Evolutionary conservation across 202 grass and related monocot genomes (phyloP).

Genomic region (Brachypodium distachyon): DNA sequence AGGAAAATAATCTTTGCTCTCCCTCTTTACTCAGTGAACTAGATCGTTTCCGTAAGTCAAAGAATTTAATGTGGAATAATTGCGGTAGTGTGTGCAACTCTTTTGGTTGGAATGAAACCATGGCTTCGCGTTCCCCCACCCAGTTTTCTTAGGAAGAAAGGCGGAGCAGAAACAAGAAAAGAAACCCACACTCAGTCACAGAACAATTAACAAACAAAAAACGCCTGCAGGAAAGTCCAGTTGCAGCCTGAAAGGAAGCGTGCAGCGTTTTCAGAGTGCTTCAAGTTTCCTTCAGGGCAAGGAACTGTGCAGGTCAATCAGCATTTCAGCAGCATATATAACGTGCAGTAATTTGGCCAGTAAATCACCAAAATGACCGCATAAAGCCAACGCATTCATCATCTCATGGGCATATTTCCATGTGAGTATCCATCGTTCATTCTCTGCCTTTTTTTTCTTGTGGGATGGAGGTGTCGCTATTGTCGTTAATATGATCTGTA

Average conservation of each 20-base stretch:
- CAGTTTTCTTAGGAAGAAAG: not conserved
- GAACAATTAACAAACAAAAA: no score
- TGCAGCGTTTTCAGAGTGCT: not conserved
- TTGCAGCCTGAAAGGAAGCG: not conserved
- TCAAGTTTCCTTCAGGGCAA: not conserved
- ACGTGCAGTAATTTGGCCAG: no score
- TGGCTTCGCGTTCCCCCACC: no score
- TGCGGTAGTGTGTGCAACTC: not conserved
- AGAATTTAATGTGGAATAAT: not conserved
- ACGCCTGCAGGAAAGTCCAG: not conserved
- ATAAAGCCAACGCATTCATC: not conserved
- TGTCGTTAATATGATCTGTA: constrained; percentile 8
- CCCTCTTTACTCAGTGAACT: not conserved
- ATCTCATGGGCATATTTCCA: not conserved
- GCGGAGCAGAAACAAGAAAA: not conserved
- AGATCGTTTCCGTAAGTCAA: not conserved
- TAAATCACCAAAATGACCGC: not conserved
- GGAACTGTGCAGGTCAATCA: not conserved
- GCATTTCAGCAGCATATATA: no score
- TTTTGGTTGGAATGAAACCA: no score
- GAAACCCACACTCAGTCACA: not conserved
- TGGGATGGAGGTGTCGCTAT: not conserved
- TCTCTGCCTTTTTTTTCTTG: not conserved
- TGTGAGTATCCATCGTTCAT: not conserved
- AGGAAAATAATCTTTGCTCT: not conserved